Base-by-base conservation (phyloP, 148 eudicot species). In the Camellia lanceoleosa region DNA sequence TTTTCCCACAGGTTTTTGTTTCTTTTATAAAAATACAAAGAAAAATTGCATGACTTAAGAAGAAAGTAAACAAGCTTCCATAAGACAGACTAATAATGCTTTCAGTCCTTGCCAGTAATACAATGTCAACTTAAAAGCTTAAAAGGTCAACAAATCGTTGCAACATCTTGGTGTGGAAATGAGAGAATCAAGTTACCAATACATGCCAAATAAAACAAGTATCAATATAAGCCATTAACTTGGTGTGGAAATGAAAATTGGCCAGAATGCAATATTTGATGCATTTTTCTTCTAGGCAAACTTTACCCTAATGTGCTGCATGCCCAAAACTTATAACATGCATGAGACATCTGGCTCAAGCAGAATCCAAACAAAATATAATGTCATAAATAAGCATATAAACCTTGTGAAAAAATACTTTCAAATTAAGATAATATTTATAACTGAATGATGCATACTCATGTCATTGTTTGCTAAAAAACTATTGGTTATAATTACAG, bases 111-210 rank as follows among this genome's bases (percentile, higher is more conserved):
- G 38, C 14, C 30, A 51, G 59, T 76, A 7, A 47, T 14, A 49
- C 4, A 15, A 51, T 58, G 68, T 77, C 58, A 46, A 51, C 68
- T 43, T 60, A 46, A 76, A 44, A 56, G 42, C 68, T 43, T 60
- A 46, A 76, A 44, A 56, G 42, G 5, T 46, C 49, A 7, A 14
- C 4, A 15, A 13, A 63, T 7, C 15, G 2, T 46, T 47, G 46
- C 71, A 77, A 77, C 19, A 77, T 64, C 20, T 30, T 30, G 38
- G 38, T 13, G 68, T 46, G 62, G 44, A 44, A 3, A 49, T 10
- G 12, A 47, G 7, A 46, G 14, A 77, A 76, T 70, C 54, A 30
- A 62, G 13, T 51, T 76, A 68, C 58, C 10, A 76, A n/a, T 62
- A 42, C 55, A 76, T 13, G 63, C 41, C 51, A n/a, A 71, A n/a